phyloP scores from a whole-genome alignment of 2,329 filamentous ascomycete species.

The Fusarium mundagurra region DNA sequence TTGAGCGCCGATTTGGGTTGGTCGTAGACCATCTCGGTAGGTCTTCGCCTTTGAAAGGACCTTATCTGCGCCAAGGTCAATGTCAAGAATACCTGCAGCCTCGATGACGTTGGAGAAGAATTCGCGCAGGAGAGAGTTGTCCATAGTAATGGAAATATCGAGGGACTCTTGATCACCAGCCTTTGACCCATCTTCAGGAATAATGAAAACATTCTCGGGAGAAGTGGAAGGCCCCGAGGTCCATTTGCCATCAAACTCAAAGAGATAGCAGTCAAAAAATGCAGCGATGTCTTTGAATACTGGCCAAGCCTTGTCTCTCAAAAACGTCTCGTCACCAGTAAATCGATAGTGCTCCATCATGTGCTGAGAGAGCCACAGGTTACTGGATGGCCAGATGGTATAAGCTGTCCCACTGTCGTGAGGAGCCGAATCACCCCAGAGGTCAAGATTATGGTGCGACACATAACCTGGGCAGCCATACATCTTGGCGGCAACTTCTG shows the following conservation, averaged over 20 bases:
- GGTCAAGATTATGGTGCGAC: neutral
- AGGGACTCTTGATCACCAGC: neutral
- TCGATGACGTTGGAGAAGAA: neutral
- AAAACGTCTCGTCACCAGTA: neutral
- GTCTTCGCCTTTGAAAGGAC: neutral
- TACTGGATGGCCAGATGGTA: neutral
- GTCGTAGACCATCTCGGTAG: neutral
- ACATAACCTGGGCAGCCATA: neutral
- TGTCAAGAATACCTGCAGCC: neutral
- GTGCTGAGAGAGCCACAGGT: neutral
- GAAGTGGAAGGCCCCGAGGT: neutral
- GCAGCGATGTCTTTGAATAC: neutral
- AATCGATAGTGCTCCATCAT: neutral
- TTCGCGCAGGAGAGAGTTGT: neutral
- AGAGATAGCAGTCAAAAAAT: neutral
- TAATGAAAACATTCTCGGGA: neutral
- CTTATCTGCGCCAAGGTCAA: neutral
- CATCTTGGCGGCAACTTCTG: neutral
- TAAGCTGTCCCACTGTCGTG: neutral
- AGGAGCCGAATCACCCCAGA: neutral
- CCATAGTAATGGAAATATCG: neutral
- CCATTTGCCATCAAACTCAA: neutral
- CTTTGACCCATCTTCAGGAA: neutral
- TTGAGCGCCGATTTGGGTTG: neutral
- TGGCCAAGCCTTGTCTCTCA: neutral